Evolutionary conservation across 768 basidiomycete genomes (phyloP), one percentile per base, ranked within the genome.

Genomic region (Calocera viscosa): DNA sequence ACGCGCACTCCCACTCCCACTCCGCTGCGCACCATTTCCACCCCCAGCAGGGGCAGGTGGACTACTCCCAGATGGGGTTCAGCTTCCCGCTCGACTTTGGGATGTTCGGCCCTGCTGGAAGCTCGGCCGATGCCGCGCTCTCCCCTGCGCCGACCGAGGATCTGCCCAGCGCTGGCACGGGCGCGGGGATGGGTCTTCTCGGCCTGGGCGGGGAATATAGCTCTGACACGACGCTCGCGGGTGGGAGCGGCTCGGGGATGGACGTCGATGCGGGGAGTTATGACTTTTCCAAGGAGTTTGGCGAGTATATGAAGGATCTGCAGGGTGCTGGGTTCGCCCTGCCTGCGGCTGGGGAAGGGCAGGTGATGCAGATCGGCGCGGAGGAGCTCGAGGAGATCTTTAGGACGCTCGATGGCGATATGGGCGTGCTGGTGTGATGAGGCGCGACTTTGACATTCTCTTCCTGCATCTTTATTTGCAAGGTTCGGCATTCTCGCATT

Each of bases 381-480:
- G 53, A 60, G 53, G 30, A 26, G 53, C 30, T 60, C 26, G 53
- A 60, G 53, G 53, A 60, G 53, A 60, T 60, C 24, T 60, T 60
- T 19, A 14, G 53, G 53, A 60, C 53, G 53, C 30, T 60, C 11
- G 30, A 60, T 60, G 53, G 53, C 7, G 53, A 60, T 60, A 60
- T 60, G 53, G 53, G 53, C 30, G 53, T 60, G 53, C 30, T 60
- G 26, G 53, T 60, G 11, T 60, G 53, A 60, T 19, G 19, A 7
- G 19, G 53, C 26, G 53, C 19, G n/a, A n/a, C n/a, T 32, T 8
- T 47, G 43, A 19, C 24, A 3, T 24, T 47, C 43, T 19, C 3
- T 7, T 47, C 19, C 24, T 47, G 16, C 43, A 47, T 47, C 43
- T 40, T 40, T 40, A 40, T 19, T 47, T 47, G 7, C 43, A 7